Evolutionary conservation across 169 alveolate genomes (phyloP).

Genomic region (Cryptosporidium canis): DNA sequence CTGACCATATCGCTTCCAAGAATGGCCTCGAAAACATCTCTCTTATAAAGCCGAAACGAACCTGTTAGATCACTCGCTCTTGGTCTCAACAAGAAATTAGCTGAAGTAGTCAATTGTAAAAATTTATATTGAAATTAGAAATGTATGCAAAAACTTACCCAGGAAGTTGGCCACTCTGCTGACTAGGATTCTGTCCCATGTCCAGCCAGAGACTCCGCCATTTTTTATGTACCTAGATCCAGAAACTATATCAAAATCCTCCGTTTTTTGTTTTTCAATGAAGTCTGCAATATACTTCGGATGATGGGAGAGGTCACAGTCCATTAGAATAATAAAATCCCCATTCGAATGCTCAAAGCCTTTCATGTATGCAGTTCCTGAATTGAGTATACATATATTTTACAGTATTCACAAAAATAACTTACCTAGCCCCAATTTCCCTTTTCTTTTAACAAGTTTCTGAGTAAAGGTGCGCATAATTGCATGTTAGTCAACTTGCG

Average conservation of each 20-base stretch:
- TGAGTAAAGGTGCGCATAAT: slow-evolving; percentile 13
- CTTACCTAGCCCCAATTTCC: slow-evolving; percentile 93
- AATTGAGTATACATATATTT: slow-evolving; percentile 91
- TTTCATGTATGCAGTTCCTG: slow-evolving; percentile 95
- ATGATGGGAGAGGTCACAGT: slow-evolving; percentile 98
- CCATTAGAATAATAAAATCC: slow-evolving; percentile 94
- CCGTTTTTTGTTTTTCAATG: slow-evolving; percentile 87
- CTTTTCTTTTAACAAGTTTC: slow-evolving; percentile 89
- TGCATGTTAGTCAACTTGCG: neutral
- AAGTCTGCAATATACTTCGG: slow-evolving; percentile 92
- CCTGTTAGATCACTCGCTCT: slow-evolving; percentile 92
- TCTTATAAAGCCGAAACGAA: slow-evolving; percentile 92
- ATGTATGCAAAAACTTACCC: slow-evolving; percentile 1
- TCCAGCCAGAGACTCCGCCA: slow-evolving; percentile 98
- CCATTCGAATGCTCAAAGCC: slow-evolving; percentile 91
- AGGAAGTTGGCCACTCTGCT: slow-evolving; percentile 95
- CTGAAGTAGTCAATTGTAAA: slow-evolving; percentile 12
- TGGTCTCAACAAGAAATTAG: slow-evolving; percentile 85
- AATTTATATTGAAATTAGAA: neutral
- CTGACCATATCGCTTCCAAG: slow-evolving; percentile 81
- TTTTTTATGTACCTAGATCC: slow-evolving; percentile 93
- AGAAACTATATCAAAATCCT: slow-evolving; percentile 92
- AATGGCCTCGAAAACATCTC: slow-evolving; percentile 86
- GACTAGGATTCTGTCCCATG: slow-evolving; percentile 89
- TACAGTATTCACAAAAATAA: slow-evolving; percentile 74